phyloP scores from a whole-genome alignment of 139 green algal species.

The Micractinium conductrix region DNA sequence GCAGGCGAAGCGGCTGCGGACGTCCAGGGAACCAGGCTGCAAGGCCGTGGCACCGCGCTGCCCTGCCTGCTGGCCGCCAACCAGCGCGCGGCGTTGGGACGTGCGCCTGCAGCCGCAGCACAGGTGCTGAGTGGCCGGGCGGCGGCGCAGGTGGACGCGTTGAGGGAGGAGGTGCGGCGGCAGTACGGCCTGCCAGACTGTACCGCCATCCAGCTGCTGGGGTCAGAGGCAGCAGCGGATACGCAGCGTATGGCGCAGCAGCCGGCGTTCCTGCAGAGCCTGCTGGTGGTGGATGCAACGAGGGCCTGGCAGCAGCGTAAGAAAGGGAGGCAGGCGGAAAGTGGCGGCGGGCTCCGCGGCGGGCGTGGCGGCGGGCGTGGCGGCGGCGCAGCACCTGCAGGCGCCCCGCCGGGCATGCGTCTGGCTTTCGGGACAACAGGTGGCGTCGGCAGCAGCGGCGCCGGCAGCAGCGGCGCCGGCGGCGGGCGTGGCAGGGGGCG shows the following conservation, averaged over 20 bases:
- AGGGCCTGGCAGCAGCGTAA: conserved; percentile 14
- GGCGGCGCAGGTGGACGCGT: background rate
- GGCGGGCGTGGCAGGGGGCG: background rate
- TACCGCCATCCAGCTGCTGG: background rate
- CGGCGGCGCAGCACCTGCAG: background rate
- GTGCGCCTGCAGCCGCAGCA: background rate
- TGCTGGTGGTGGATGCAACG: background rate
- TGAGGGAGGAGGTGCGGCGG: background rate
- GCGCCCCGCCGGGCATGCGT: background rate
- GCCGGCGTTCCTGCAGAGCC: background rate
- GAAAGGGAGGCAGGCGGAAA: background rate
- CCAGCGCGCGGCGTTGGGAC: background rate
- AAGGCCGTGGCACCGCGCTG: background rate
- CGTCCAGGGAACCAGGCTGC: background rate
- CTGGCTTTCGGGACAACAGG: too few species aligned
- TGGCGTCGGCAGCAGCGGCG: background rate
- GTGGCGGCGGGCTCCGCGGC: background rate
- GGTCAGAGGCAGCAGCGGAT: background rate
- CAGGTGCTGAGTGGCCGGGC: conserved; percentile 8
- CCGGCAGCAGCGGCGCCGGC: background rate
- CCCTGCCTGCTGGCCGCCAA: background rate
- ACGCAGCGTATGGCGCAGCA: background rate
- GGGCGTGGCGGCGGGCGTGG: background rate
- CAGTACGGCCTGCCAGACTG: background rate
- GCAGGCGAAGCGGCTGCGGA: background rate